phyloP scores from a whole-genome alignment of 345 rosid genomes.

The Microthlaspi erraticum region DNA sequence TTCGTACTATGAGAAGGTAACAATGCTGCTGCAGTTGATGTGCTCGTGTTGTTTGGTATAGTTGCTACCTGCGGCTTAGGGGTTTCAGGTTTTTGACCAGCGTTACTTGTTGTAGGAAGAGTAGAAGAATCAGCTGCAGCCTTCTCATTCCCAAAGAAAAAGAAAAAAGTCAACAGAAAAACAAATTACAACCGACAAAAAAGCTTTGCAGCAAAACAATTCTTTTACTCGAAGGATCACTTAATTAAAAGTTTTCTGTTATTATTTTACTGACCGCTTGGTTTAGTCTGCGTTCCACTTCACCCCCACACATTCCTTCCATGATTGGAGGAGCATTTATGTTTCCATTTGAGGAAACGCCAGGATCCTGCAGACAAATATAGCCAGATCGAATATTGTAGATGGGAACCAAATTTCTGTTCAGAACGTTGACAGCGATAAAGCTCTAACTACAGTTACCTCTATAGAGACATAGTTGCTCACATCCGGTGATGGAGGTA shows the following conservation, averaged over 20 bases:
- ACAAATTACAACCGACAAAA: conserved; percentile 17
- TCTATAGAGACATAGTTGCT: conserved; percentile 90
- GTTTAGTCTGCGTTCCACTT: conserved; percentile 70
- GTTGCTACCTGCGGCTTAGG: conserved; percentile 59
- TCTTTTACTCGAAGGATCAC: too few relatives aligned
- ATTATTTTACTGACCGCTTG: conserved; percentile 58
- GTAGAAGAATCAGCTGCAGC: conserved; percentile 50
- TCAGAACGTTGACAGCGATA: conserved; percentile 20
- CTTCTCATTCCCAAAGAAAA: conserved; percentile 60
- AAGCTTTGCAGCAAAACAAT: too few relatives aligned
- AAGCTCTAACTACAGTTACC: conserved; percentile 54
- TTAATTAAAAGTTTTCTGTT: background rate
- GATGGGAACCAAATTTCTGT: conserved; percentile 8
- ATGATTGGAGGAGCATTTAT: conserved; percentile 51
- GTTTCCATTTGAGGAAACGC: conserved; percentile 73
- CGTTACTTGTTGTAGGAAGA: conserved; percentile 47
- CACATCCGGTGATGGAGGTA: conserved; percentile 92
- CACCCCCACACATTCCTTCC: conserved; percentile 87
- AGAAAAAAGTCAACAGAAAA: conserved; percentile 26
- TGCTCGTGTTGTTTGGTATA: conserved; percentile 52
- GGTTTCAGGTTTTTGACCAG: conserved; percentile 66
- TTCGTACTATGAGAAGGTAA: conserved; percentile 75
- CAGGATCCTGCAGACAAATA: conserved; percentile 65
- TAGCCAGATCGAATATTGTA: conserved; percentile 30
- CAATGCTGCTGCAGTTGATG: conserved; percentile 48